phyloP scores from a whole-genome alignment of 768 basidiomycete genomes.

The Suillus clintonianus region DNA sequence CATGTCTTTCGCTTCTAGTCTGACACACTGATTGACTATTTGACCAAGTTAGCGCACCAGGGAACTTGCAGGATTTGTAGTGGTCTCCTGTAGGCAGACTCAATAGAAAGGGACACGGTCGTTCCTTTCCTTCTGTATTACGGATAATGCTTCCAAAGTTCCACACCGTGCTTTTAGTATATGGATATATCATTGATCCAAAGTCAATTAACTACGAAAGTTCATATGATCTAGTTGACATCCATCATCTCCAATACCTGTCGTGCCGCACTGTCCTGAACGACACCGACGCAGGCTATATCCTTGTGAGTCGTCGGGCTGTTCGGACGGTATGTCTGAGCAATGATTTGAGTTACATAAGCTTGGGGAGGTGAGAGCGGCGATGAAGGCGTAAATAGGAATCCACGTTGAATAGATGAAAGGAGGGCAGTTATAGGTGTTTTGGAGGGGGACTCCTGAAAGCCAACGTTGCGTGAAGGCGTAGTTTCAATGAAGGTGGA shows the following conservation, averaged over 20 bases:
- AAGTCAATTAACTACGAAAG: not conserved
- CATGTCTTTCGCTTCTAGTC: constrained; percentile 9
- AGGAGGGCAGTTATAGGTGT: constrained; percentile 71
- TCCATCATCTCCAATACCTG: not conserved
- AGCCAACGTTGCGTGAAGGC: not conserved
- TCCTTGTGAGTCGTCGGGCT: not conserved
- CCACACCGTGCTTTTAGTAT: not conserved
- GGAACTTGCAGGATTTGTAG: not conserved
- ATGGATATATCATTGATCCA: not conserved
- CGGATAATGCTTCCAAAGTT: not conserved
- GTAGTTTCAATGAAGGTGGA: not conserved
- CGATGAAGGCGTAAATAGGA: constrained; percentile 63
- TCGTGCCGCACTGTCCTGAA: not conserved
- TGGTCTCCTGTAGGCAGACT: not conserved
- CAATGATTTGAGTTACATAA: constrained; percentile 27
- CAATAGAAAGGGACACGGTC: not conserved
- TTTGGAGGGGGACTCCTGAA: constrained; percentile 28
- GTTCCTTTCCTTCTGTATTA: not conserved
- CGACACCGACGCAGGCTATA: not conserved
- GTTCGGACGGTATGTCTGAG: not conserved
- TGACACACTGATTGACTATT: not conserved
- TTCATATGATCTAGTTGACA: not conserved
- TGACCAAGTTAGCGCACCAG: not conserved
- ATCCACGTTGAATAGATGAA: constrained; percentile 64
- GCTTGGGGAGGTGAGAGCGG: constrained; percentile 60